Evolutionary conservation across 768 basidiomycete species (phyloP).

Genomic region (Leccinum arenicola): DNA sequence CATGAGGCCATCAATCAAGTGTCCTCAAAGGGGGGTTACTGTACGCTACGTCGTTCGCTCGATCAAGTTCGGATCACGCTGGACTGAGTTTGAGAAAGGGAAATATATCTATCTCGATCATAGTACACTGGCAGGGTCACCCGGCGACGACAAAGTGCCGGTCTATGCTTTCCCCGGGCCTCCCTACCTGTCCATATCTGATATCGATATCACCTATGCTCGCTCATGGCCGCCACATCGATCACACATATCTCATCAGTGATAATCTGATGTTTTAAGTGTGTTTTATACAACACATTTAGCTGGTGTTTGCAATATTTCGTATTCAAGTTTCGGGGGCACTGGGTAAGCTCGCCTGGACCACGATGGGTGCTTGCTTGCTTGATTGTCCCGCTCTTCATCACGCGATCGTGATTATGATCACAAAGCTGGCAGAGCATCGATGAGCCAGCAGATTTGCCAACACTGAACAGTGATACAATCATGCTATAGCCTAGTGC

Average conservation of each 20-base stretch:
- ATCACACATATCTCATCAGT: neutral
- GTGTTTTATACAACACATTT: neutral
- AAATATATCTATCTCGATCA: neutral
- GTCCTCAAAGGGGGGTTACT: too few relatives aligned
- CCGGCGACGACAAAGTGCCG: neutral
- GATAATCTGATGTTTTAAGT: neutral
- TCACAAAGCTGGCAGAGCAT: neutral
- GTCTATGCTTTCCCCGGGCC: neutral
- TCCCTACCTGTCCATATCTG: neutral
- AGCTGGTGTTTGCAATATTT: neutral
- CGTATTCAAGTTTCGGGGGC: neutral
- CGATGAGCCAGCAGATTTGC: neutral
- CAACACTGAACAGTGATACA: neutral
- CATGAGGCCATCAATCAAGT: neutral
- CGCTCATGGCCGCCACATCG: conserved; percentile 9
- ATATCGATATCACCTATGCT: conserved; percentile 8
- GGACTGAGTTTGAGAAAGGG: neutral
- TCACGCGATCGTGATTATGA: neutral
- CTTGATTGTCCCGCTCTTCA: neutral
- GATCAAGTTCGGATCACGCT: neutral
- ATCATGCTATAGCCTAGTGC: neutral
- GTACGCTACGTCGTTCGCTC: neutral
- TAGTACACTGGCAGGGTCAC: neutral
- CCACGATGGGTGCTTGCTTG: neutral
- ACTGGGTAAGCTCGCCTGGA: neutral